Conservation (phyloP, 441 rosid species). For the Pelargonium myrrhifolium region DNA sequence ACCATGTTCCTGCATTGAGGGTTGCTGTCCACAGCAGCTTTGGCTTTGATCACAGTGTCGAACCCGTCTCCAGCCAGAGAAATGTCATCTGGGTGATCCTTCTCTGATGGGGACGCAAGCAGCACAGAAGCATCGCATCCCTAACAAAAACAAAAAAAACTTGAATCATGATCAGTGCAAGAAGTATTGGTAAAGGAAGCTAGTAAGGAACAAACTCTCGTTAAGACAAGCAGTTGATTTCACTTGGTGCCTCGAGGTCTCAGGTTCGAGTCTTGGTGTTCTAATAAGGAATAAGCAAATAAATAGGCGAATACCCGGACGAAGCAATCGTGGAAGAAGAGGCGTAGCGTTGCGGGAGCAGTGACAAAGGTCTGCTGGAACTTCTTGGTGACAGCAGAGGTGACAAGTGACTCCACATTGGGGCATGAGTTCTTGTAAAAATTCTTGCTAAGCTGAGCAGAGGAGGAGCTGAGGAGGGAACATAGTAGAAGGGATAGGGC, state of each 20-base stretch:
- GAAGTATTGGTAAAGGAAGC: too few relatives aligned
- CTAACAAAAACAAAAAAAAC: too few relatives aligned
- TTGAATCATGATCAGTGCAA: too few relatives aligned
- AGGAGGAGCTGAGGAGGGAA: background rate
- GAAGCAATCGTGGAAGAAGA: constrained; percentile 70
- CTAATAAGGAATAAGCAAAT: too few relatives aligned
- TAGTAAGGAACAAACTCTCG: too few relatives aligned
- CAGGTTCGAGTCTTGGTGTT: too few relatives aligned
- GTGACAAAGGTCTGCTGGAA: constrained; percentile 68
- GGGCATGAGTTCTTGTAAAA: constrained; percentile 55
- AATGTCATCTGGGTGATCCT: constrained; percentile 44
- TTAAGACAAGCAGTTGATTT: too few relatives aligned
- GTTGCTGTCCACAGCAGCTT: constrained; percentile 42
- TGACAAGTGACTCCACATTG: constrained; percentile 52
- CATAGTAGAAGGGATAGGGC: background rate
- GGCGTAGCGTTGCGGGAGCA: constrained; percentile 60
- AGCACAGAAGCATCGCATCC: constrained; percentile 53
- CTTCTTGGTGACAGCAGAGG: constrained; percentile 45
- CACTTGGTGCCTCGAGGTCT: too few relatives aligned
- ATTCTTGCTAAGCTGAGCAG: constrained; percentile 45
- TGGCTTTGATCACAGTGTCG: constrained; percentile 43
- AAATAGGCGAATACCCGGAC: too few relatives aligned
- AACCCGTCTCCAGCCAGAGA: constrained; percentile 40
- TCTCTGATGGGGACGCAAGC: constrained; percentile 40
- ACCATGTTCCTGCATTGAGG: constrained; percentile 52